phyloP scores from a whole-genome alignment of 768 basidiomycete genomes.

The Pisolithus albus region DNA sequence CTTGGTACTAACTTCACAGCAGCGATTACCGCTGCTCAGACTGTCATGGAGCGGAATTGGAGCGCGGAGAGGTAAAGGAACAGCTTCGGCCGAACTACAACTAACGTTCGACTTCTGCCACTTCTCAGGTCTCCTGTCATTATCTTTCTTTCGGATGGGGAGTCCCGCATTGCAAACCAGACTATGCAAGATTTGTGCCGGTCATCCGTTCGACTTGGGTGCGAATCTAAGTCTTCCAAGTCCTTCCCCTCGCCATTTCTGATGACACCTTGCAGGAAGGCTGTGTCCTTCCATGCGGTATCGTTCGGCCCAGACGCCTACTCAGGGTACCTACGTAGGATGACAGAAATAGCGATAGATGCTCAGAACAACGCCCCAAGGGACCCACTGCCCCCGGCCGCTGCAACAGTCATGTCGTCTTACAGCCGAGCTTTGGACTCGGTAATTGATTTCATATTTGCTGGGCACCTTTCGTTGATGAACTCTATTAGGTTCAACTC shows the following conservation, averaged over 20 bases:
- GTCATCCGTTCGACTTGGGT: slow-evolving; percentile 36
- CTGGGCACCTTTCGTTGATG: background rate
- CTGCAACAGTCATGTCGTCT: slow-evolving; percentile 30
- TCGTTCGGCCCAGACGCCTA: slow-evolving; percentile 34
- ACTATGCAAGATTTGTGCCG: slow-evolving; percentile 31
- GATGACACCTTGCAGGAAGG: slow-evolving; percentile 28
- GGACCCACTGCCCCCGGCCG: slow-evolving; percentile 26
- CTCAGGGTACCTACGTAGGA: slow-evolving; percentile 27
- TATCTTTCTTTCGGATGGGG: slow-evolving; percentile 20
- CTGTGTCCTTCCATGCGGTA: slow-evolving; percentile 45
- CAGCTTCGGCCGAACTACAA: background rate
- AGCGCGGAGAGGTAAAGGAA: slow-evolving; percentile 35
- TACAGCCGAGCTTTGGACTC: slow-evolving; percentile 42
- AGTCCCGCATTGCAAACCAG: slow-evolving; percentile 31
- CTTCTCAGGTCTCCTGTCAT: slow-evolving; percentile 2
- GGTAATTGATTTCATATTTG: slow-evolving; percentile 19
- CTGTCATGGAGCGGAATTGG: slow-evolving; percentile 37
- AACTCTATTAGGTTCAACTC: slow-evolving; percentile 33
- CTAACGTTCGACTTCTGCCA: background rate
- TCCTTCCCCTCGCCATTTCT: slow-evolving; percentile 28
- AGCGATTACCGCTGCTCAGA: slow-evolving; percentile 30
- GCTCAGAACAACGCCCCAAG: slow-evolving; percentile 35
- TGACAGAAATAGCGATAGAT: slow-evolving; percentile 39
- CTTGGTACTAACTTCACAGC: slow-evolving; percentile 36
- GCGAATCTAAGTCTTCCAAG: background rate